These are phyloP conservation scores for Alternaria conjuncta DNA, from an alignment of 2,329 filamentous ascomycete genomes.

Conservation along the genomic window DNA sequence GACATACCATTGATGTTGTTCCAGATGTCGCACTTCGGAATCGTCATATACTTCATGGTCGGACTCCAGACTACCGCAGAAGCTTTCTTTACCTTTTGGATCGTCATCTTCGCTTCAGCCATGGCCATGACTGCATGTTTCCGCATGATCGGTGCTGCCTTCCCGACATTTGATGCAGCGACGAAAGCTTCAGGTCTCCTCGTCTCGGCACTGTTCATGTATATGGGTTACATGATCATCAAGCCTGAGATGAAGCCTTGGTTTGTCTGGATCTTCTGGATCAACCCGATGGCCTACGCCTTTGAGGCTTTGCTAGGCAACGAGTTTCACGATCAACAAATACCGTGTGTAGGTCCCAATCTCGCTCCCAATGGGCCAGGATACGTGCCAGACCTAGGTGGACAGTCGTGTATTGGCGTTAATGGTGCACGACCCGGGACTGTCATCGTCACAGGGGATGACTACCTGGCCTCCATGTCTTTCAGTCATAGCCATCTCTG, in stretches of 20 bases:
- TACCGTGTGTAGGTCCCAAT: constrained; percentile 58
- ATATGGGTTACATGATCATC: constrained; percentile 63
- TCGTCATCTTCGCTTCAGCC: constrained; percentile 62
- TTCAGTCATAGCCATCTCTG: constrained; percentile 32
- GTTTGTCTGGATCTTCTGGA: constrained; percentile 82
- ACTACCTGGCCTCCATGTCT: constrained; percentile 62
- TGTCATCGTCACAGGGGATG: constrained; percentile 60
- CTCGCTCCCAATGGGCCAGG: constrained; percentile 56
- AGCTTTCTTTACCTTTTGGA: constrained; percentile 80
- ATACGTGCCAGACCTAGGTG: constrained; percentile 51
- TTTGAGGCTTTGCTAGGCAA: constrained; percentile 81
- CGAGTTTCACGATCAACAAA: constrained; percentile 71
- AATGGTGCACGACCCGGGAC: constrained; percentile 59
- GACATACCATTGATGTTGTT: constrained; percentile 63
- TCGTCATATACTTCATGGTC: constrained; percentile 82
- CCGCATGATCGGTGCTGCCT: constrained; percentile 71
- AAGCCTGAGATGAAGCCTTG: constrained; percentile 71
- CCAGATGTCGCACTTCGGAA: constrained; percentile 63
- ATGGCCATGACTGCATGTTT: constrained; percentile 77
- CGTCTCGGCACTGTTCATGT: constrained; percentile 62
- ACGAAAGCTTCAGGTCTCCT: constrained; percentile 59
- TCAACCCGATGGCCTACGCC: constrained; percentile 76
- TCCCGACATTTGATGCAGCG: constrained; percentile 66
- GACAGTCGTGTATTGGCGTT: constrained; percentile 64
- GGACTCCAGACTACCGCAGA: constrained; percentile 73